These are phyloP conservation scores for Trichoderma oligosporum DNA, from an alignment of 2,329 filamentous ascomycete species.

Conservation along the genomic window DNA sequence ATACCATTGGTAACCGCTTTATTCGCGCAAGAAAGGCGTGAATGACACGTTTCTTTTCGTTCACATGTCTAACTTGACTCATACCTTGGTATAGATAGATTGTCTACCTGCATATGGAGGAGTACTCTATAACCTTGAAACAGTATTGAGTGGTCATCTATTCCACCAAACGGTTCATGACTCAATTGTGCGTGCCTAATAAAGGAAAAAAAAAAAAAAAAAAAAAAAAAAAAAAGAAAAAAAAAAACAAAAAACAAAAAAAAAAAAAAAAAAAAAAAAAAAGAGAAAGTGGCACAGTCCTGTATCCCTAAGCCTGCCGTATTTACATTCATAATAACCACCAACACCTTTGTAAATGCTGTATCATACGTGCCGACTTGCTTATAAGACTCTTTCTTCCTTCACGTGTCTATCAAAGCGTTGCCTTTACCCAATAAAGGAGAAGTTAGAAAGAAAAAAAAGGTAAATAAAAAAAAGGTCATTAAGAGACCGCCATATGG, in stretches of 20 bases:
- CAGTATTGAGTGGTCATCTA: too few relatives aligned
- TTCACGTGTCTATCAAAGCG: background rate
- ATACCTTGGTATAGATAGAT: too few relatives aligned
- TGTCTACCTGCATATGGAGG: too few relatives aligned
- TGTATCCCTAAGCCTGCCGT: constrained; percentile 5
- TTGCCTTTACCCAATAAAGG: background rate
- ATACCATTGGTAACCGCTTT: too few relatives aligned
- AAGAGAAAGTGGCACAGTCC: background rate
- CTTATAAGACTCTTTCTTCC: background rate
- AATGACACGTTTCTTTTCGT: too few relatives aligned
- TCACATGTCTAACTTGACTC: too few relatives aligned
- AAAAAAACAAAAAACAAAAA: background rate
- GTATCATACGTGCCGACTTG: constrained; percentile 11
- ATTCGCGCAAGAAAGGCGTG: too few relatives aligned
- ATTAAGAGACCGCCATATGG: background rate
- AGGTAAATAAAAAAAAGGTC: background rate
- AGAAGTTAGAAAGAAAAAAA: background rate
- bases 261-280: background rate
- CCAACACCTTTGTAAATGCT: constrained; percentile 19
- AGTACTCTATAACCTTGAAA: too few relatives aligned
- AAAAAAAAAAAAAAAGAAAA: background rate
- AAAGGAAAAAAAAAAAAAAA: background rate
- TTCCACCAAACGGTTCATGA: background rate
- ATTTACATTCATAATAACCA: constrained; percentile 12
- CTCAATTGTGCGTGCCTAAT: background rate